Evolutionary conservation across 352 stramenopile species (phyloP).

Genomic region (Phytopythium cucurbitacearum): DNA sequence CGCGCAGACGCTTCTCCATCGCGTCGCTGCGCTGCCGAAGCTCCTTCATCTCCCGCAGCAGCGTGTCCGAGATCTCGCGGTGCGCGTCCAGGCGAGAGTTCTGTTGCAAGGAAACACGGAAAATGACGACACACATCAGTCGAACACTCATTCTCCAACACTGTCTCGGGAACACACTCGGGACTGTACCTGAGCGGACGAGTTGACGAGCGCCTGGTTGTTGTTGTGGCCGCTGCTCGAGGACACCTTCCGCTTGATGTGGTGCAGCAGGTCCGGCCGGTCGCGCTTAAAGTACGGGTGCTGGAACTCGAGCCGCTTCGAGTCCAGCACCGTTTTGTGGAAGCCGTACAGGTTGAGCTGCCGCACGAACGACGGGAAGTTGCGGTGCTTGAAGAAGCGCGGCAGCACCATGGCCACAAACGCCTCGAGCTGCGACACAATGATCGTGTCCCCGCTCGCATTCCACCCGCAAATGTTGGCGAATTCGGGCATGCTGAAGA

Average conservation of each 20-base stretch:
- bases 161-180: slow-evolving; percentile 1
- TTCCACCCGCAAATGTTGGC: slow-evolving; percentile 89
- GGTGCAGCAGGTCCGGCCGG: slow-evolving; percentile 75
- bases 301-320: slow-evolving; percentile 91
- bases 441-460: slow-evolving; percentile 87
- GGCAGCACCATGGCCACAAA: slow-evolving; percentile 85
- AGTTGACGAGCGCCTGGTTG: slow-evolving; percentile 40
- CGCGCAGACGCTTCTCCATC: slow-evolving; percentile 85
- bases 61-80: slow-evolving; percentile 71
- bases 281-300: slow-evolving; percentile 90
- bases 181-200: slow-evolving; percentile 44
- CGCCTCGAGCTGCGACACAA: slow-evolving; percentile 84
- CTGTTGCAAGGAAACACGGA: slow-evolving; percentile 18
- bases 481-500: slow-evolving; percentile 88
- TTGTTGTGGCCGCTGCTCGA: slow-evolving; percentile 36
- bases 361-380: slow-evolving; percentile 92
- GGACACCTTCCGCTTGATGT: slow-evolving; percentile 88
- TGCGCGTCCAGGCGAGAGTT: slow-evolving; percentile 67
- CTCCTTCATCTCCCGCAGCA: slow-evolving; percentile 83
- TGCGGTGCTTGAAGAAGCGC: slow-evolving; percentile 91
- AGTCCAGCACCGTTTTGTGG: slow-evolving; percentile 91
- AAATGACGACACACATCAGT: slow-evolving; percentile 2
- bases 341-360: slow-evolving; percentile 95
- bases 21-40: slow-evolving; percentile 74
- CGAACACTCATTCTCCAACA: not conserved